Evolutionary conservation across 1,284 basidiomycete species (phyloP).

Genomic region (Ganoderma boninense): DNA sequence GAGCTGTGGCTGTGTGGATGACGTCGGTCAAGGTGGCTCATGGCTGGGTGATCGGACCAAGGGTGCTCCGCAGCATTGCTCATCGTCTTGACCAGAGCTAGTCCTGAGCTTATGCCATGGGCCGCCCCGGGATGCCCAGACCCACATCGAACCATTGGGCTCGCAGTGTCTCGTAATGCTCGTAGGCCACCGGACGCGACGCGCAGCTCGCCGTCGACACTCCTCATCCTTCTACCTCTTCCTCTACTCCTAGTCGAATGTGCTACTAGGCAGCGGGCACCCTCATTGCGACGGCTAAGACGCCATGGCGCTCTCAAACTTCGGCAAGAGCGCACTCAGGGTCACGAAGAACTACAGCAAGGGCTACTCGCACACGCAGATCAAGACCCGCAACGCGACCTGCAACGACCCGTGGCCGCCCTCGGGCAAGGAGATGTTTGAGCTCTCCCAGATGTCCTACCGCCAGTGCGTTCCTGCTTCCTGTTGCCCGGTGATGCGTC

Average conservation of each 20-base stretch:
- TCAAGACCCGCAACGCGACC: conserved; percentile 95
- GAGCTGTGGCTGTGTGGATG: background rate
- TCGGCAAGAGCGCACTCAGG: conserved; percentile 75
- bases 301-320: conserved; percentile 43
- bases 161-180: background rate
- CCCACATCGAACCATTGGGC: background rate
- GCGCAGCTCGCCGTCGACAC: background rate
- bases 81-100: background rate
- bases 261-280: background rate
- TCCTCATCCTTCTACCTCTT: too few relatives aligned
- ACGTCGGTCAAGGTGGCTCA: background rate
- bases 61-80: background rate
- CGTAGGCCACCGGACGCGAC: background rate
- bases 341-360: conserved; percentile 94
- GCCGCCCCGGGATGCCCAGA: conserved; percentile 3
- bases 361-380: conserved; percentile 90
- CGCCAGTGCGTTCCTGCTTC: conserved; percentile 82
- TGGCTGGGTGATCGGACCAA: too few relatives aligned
- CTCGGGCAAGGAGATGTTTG: conserved; percentile 97
- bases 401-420: conserved; percentile 98
- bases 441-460: conserved; percentile 94
- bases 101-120: background rate
- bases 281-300: background rate
- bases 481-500: too few relatives aligned
- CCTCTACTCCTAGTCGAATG: background rate